A percentile compares a stretch with the other conserved stretches of the same genome.
These are phyloP conservation scores for Metschnikowia kunwiensis DNA, from an alignment of 805 yeast species.

Conservation along the genomic window DNA sequence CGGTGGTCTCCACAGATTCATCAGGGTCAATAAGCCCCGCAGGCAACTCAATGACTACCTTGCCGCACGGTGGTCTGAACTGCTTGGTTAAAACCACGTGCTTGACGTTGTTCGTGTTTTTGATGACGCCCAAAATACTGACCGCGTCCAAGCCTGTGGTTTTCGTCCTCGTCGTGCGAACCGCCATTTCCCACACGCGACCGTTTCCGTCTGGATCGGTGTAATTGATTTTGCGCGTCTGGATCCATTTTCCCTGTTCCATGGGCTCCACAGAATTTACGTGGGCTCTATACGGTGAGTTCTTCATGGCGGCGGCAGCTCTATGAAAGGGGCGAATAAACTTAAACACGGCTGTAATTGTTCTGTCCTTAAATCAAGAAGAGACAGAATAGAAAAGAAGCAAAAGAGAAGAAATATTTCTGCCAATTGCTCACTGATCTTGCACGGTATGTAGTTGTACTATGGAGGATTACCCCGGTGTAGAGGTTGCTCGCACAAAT, in stretches of 20 bases:
- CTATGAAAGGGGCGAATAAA: background rate
- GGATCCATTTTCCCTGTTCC: constrained; percentile 42
- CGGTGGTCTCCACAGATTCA: constrained; percentile 75
- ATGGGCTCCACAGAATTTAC: constrained; percentile 33
- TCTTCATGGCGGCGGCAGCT: constrained; percentile 5
- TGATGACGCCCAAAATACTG: constrained; percentile 75
- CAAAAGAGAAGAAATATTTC: no score
- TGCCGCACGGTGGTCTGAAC: constrained; percentile 88
- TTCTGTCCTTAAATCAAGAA: no score
- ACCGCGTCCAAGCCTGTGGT: constrained; percentile 77
- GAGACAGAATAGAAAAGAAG: no score
- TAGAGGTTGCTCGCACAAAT: no score
- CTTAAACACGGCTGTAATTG: no score
- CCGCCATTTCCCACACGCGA: constrained; percentile 90
- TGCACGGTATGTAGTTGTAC: no score
- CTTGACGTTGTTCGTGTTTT: constrained; percentile 38
- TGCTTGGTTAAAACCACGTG: constrained; percentile 73
- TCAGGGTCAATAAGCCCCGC: constrained; percentile 90
- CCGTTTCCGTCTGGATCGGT: constrained; percentile 63
- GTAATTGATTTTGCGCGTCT: constrained; percentile 63
- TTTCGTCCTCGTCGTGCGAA: constrained; percentile 67
- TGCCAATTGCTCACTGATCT: no score
- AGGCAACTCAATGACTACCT: constrained; percentile 88
- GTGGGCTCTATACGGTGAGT: constrained; percentile 36
- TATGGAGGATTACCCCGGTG: no score